Evolutionary conservation across 352 stramenopile species (phyloP), one percentile per base, ranked within the genome.

Genomic region (Phytophthora sp.): DNA sequence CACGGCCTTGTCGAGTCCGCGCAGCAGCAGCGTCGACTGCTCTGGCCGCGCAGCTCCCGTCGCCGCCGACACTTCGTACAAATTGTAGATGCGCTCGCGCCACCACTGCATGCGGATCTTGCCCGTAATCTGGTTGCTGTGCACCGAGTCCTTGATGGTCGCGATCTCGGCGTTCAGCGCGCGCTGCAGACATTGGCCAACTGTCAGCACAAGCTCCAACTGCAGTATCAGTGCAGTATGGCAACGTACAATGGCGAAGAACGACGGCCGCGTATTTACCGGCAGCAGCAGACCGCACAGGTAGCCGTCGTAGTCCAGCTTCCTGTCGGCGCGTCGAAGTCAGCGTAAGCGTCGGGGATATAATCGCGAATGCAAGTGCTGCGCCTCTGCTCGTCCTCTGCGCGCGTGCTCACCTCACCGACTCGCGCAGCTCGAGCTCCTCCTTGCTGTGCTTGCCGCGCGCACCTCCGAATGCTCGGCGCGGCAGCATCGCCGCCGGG

Each of bases 81-180:
- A 54, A 39, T 86, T 76, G 49, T 84, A 79, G 51, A 97, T 87
- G 7, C 75, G 74, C 45, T 98, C 86, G 17, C 89, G 80, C 92
- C 92, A 98, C 92, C 92, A 98, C 54, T 97, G 91, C 70, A 97
- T 88, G 52, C 92, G 88, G 74, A 98, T 95, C 60, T 91, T 94
- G 54, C 89, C 92, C 10, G 90, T 88, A 48, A 77, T 75, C 10
- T 86, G 73, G 54, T 97, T 98, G 42, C 63, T 94, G 46, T 89
- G 81, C 23, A 88, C 81, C 8, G 85, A 86, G 54, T 98, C 91
- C 62, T 95, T 96, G 69, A 98, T 90, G 24, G 73, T 88, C 12
- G 92, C 88, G 49, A 96, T 77, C 70, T 98, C 92, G 10, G 92
- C 86, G 54, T 98, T 98, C 55, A 97, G 73, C 2, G 92, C 91